A percentile compares a stretch with the other conserved stretches of the same genome.
Conservation (phyloP, 2,329 filamentous ascomycete genomes). For the Thielaviopsis cerberus region DNA sequence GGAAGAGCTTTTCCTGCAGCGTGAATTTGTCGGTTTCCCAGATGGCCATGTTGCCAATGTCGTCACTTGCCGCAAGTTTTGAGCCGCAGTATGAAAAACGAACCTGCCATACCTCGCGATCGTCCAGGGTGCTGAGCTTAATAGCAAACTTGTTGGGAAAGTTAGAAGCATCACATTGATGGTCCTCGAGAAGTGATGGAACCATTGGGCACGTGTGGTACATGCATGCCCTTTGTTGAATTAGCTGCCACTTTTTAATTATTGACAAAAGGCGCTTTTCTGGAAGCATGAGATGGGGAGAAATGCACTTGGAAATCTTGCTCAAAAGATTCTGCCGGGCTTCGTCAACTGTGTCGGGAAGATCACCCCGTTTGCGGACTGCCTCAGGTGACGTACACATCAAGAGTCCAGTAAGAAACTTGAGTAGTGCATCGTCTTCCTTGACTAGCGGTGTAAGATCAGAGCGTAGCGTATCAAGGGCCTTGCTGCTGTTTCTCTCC, state of each 20-base stretch:
- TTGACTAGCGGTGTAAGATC: conserved; percentile 76
- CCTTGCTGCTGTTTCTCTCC: conserved; percentile 49
- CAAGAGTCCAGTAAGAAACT: conserved; percentile 66
- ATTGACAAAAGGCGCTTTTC: conserved; percentile 71
- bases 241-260: conserved; percentile 65
- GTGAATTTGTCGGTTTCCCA: conserved; percentile 58
- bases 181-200: conserved; percentile 77
- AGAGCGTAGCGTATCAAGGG: conserved; percentile 64
- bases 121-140: conserved; percentile 49
- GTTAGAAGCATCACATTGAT: conserved; percentile 58
- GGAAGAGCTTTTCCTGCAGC: conserved; percentile 36
- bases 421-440: conserved; percentile 35
- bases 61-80: conserved; percentile 65
- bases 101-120: conserved; percentile 79
- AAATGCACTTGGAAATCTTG: conserved; percentile 53
- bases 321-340: conserved; percentile 48
- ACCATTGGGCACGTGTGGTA: conserved; percentile 69
- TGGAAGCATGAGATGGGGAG: conserved; percentile 90
- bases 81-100: conserved; percentile 77
- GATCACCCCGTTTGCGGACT: conserved; percentile 40
- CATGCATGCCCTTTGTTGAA: conserved; percentile 64
- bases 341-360: conserved; percentile 59
- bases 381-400: conserved; percentile 53
- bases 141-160: conserved; percentile 58
- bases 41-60: conserved; percentile 56